These are phyloP conservation scores for Rhizoclosmatium globosum DNA, from an alignment of 192 early-diverging fungal genomes.

Conservation along the genomic window DNA sequence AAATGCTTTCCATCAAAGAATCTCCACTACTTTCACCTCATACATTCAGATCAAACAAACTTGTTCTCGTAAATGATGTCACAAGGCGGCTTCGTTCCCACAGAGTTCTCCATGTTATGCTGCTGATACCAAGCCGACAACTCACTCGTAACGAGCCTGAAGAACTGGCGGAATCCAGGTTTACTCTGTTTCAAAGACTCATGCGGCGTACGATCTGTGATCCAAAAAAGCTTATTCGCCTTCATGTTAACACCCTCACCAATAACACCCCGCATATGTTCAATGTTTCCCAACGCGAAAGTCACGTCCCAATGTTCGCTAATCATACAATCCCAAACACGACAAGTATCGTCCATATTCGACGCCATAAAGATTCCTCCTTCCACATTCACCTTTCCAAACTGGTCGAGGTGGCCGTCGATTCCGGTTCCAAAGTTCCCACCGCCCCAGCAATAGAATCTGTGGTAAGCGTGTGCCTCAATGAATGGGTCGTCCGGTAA, in stretches of 20 bases:
- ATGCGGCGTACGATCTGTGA: conserved; percentile 20
- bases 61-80: conserved; percentile 4
- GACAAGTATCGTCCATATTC: neutral
- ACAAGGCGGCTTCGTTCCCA: neutral
- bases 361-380: conserved; percentile 17
- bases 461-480: neutral
- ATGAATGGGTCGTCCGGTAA: neutral
- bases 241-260: neutral
- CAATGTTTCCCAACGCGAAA: neutral
- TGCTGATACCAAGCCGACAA: neutral
- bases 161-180: conserved; percentile 17
- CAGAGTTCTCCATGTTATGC: neutral
- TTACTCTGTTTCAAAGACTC: conserved; percentile 7
- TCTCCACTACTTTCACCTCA: too few species aligned
- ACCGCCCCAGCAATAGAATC: conserved; percentile 7
- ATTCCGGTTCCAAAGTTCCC: neutral
- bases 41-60: neutral
- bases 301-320: neutral
- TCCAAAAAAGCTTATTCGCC: neutral
- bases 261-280: neutral
- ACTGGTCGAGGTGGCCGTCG: neutral
- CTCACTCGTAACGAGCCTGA: conserved; percentile 3
- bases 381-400: neutral
- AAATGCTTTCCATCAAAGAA: too few species aligned
- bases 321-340: conserved; percentile 5